Evolutionary conservation across 768 basidiomycete species (phyloP).

Genomic region (Lyophyllum semitale): DNA sequence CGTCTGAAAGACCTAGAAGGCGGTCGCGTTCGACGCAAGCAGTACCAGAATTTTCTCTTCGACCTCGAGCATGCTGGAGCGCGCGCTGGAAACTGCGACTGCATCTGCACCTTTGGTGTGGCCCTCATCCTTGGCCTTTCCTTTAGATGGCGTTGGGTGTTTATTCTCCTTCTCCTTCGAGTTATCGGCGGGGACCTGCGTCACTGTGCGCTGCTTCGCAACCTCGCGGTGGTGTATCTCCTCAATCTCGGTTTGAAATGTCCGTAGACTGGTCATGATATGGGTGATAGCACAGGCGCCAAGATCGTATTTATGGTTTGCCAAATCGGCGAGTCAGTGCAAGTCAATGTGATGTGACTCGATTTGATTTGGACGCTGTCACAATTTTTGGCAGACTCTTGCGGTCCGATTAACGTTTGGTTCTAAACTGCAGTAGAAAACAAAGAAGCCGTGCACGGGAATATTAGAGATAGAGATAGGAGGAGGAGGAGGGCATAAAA

Average conservation of each 20-base stretch:
- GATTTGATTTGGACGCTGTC: conserved; percentile 8
- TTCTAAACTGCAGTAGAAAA: no score
- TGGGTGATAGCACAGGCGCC: not conserved
- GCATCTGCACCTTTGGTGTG: conserved; percentile 14
- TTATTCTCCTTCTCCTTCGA: conserved; percentile 35
- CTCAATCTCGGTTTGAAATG: conserved; percentile 77
- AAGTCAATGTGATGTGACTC: conserved; percentile 14
- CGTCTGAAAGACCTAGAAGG: not conserved
- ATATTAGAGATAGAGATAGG: not conserved
- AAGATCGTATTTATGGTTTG: conserved; percentile 12
- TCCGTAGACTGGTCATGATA: conserved; percentile 55
- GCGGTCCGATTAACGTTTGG: no score
- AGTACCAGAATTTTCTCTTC: conserved; percentile 59
- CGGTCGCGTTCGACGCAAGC: not conserved
- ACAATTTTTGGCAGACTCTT: no score
- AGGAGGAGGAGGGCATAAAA: not conserved
- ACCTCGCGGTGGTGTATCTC: conserved; percentile 71
- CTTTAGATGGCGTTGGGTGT: conserved; percentile 28
- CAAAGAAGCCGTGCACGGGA: no score
- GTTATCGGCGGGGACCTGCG: conserved; percentile 34
- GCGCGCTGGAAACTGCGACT: conserved; percentile 6
- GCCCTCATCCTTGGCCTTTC: conserved; percentile 42
- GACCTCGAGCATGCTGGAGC: conserved; percentile 42
- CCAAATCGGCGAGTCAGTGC: conserved; percentile 21
- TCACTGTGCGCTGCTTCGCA: conserved; percentile 60